Conservation (phyloP, 116 monocot species). For the Zostera marina region DNA sequence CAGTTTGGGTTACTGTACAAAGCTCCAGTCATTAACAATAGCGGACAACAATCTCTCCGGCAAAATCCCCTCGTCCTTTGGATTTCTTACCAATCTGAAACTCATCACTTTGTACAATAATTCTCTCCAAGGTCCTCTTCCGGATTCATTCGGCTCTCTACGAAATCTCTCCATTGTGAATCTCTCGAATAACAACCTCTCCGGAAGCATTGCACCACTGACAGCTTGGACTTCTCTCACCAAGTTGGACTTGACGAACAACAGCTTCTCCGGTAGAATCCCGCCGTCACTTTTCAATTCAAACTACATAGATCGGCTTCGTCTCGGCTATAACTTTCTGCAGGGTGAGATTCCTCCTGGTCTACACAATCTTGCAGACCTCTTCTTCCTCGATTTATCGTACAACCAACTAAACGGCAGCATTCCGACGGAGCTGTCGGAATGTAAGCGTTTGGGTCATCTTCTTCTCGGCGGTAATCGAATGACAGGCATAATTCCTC, state of each 20-base stretch:
- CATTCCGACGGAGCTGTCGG: slow-evolving; percentile 46
- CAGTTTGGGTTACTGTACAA: slow-evolving; percentile 57
- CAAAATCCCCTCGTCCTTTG: slow-evolving; percentile 35
- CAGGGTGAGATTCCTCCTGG: slow-evolving; percentile 36
- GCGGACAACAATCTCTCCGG: slow-evolving; percentile 72
- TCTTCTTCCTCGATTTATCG: slow-evolving; percentile 65
- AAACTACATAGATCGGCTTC: slow-evolving; percentile 34
- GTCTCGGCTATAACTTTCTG: slow-evolving; percentile 52
- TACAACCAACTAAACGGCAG: slow-evolving; percentile 39
- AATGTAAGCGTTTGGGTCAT: slow-evolving; percentile 39
- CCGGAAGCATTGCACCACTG: slow-evolving; percentile 48
- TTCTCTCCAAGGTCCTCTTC: slow-evolving; percentile 60
- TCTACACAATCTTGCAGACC: slow-evolving; percentile 28
- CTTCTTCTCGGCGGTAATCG: slow-evolving; percentile 44
- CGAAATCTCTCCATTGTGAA: slow-evolving; percentile 61
- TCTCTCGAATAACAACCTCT: slow-evolving; percentile 74
- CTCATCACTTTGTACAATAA: slow-evolving; percentile 89
- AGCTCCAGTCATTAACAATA: slow-evolving; percentile 48
- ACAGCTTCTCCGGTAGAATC: slow-evolving; percentile 65
- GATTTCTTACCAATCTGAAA: slow-evolving; percentile 32
- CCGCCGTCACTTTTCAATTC: slow-evolving; percentile 27
- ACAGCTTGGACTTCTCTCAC: slow-evolving; percentile 30
- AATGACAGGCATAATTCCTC: slow-evolving; percentile 34
- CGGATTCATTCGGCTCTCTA: slow-evolving; percentile 29
- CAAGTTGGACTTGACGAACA: slow-evolving; percentile 67